Conservation (phyloP, 495 filamentous ascomycete species). For the Penicillium taxi region DNA sequence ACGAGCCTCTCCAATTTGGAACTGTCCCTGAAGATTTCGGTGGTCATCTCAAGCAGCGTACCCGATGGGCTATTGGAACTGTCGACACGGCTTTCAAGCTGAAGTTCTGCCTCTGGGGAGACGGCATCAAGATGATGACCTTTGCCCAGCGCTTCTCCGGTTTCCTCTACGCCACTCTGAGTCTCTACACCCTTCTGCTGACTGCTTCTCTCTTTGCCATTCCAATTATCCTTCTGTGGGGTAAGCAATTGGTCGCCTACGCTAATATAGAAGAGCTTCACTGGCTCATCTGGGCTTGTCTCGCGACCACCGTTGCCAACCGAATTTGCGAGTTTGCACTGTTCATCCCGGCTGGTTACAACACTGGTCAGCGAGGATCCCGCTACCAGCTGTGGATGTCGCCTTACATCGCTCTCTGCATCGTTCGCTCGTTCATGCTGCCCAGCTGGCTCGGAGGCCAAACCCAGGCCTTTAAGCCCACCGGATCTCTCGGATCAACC, state of each 20-base stretch:
- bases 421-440: slow-evolving; percentile 38
- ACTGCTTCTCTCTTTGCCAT: slow-evolving; percentile 37
- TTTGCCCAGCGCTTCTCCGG: slow-evolving; percentile 30
- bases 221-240: slow-evolving; percentile 39
- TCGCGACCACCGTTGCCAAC: slow-evolving; percentile 31
- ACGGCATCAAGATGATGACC: slow-evolving; percentile 27
- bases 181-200: slow-evolving; percentile 35
- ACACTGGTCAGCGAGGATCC: slow-evolving; percentile 34
- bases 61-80: slow-evolving; percentile 42
- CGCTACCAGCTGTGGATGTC: slow-evolving; percentile 41
- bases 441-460: slow-evolving; percentile 35
- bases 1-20: slow-evolving; percentile 46
- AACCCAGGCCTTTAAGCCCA: slow-evolving; percentile 31
- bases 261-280: slow-evolving; percentile 35
- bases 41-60: slow-evolving; percentile 45
- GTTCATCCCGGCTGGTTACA: slow-evolving; percentile 38
- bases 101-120: slow-evolving; percentile 38
- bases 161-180: slow-evolving; percentile 40
- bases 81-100: slow-evolving; percentile 38
- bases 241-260: slow-evolving; percentile 38
- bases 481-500: slow-evolving; percentile 24
- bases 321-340: slow-evolving; percentile 37
- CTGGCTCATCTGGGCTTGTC: slow-evolving; percentile 42
- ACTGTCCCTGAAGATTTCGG: slow-evolving; percentile 41
- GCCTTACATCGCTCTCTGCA: slow-evolving; percentile 36